phyloP scores from a whole-genome alignment of 1,139 yeast genomes.

The Chernovozyma aurita region DNA sequence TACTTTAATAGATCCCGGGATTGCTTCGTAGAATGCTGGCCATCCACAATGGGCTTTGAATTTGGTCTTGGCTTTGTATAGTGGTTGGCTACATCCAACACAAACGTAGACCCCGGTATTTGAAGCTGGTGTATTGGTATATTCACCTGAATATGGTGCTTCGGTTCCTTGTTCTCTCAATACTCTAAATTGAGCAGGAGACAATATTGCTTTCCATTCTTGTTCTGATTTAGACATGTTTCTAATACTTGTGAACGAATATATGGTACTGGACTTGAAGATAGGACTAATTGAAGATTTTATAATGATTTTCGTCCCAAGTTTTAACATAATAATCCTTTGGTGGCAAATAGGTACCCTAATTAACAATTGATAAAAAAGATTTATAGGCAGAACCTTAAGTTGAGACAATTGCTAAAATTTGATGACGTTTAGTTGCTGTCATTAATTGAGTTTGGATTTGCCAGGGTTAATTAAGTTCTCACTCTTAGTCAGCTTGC shows the following conservation, averaged over 20 bases:
- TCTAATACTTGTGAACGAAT: neutral
- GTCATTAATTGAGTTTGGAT: too few relatives aligned
- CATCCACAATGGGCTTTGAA: slow-evolving; percentile 94
- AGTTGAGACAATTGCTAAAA: too few relatives aligned
- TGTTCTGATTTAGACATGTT: slow-evolving; percentile 40
- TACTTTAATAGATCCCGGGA: slow-evolving; percentile 71
- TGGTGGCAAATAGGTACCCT: neutral
- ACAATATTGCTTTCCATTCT: slow-evolving; percentile 79
- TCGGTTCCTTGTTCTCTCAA: slow-evolving; percentile 83
- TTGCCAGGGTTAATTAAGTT: too few relatives aligned
- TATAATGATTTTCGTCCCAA: neutral
- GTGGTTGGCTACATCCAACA: slow-evolving; percentile 78
- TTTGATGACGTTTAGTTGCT: too few relatives aligned
- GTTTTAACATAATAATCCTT: neutral
- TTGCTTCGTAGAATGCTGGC: slow-evolving; percentile 93
- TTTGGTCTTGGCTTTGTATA: slow-evolving; percentile 75
- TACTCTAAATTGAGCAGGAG: slow-evolving; percentile 76
- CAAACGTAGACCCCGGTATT: slow-evolving; percentile 67
- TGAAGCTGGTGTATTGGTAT: slow-evolving; percentile 42
- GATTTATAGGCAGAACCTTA: too few relatives aligned
- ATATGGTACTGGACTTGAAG: neutral
- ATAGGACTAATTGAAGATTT: neutral
- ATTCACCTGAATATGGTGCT: slow-evolving; percentile 74
- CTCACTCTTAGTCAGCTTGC: too few relatives aligned
- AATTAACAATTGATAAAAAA: too few relatives aligned